Conservation (phyloP, 1,139 yeast genomes). For the Geotrichum reessii region DNA sequence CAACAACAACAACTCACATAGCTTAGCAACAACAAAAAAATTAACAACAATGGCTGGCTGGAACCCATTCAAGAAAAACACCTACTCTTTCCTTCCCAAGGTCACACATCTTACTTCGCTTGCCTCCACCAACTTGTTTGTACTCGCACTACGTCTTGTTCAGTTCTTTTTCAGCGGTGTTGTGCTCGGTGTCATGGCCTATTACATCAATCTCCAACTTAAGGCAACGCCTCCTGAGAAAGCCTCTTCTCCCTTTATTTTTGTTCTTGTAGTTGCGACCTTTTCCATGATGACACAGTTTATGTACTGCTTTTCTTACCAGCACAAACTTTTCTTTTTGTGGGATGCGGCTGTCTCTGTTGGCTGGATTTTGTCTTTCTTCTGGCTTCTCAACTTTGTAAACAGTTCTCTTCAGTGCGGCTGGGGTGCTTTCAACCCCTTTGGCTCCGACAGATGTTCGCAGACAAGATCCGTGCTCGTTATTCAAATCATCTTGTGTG, state of each 20-base stretch:
- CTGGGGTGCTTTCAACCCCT: conserved; percentile 34
- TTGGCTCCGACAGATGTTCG: conserved; percentile 31
- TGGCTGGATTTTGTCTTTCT: conserved; percentile 30
- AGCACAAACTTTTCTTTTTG: conserved; percentile 26
- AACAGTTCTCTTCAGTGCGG: conserved; percentile 24
- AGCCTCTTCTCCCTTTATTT: conserved; percentile 31
- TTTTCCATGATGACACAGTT: conserved; percentile 31
- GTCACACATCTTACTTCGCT: conserved; percentile 15
- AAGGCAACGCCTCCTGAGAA: conserved; percentile 14
- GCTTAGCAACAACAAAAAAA: background rate
- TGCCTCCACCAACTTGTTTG: conserved; percentile 31
- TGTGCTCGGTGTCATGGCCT: conserved; percentile 31
- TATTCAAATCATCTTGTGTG: conserved; percentile 28
- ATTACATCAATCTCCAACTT: conserved; percentile 27
- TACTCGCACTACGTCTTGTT: conserved; percentile 29
- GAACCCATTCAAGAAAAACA: conserved; percentile 13
- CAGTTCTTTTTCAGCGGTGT: conserved; percentile 35
- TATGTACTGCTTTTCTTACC: conserved; percentile 30
- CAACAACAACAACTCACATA: background rate
- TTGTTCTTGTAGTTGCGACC: conserved; percentile 28
- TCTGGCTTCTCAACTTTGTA: conserved; percentile 31
- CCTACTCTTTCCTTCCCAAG: conserved; percentile 11
- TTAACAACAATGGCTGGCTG: conserved; percentile 2
- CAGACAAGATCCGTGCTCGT: conserved; percentile 32
- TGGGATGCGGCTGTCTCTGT: conserved; percentile 31